Percentiles rank a stretch among this genome's conserved stretches.
Evolutionary conservation across 2,329 filamentous ascomycete genomes (phyloP).

Genomic region (Arthrocladium fulminans): DNA sequence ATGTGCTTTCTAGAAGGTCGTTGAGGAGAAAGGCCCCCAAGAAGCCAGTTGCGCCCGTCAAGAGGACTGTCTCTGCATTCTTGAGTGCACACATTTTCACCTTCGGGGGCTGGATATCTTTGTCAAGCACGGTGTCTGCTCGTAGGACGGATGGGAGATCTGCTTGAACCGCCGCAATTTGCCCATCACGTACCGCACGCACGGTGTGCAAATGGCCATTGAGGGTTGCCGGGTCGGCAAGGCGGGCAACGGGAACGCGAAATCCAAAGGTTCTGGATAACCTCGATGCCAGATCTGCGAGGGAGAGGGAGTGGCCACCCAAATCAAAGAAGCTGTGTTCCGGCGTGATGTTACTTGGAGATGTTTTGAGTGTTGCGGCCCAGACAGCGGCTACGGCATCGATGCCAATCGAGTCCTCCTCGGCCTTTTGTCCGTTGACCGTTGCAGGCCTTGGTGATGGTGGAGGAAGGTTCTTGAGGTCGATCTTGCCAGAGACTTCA

Average conservation of each 20-base stretch:
- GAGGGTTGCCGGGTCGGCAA: conserved; percentile 63
- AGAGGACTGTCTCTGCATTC: conserved; percentile 58
- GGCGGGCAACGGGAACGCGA: conserved; percentile 59
- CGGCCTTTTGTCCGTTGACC: conserved; percentile 30
- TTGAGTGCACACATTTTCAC: conserved; percentile 50
- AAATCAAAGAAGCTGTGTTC: conserved; percentile 75
- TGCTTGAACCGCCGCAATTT: conserved; percentile 65
- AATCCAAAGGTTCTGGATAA: conserved; percentile 64
- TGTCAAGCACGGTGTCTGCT: conserved; percentile 57
- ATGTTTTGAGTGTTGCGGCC: conserved; percentile 61
- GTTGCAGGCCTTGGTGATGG: conserved; percentile 41
- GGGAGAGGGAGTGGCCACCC: conserved; percentile 66
- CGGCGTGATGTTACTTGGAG: conserved; percentile 51
- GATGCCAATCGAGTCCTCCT: conserved; percentile 56
- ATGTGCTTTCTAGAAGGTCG: conserved; percentile 58
- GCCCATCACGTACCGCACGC: conserved; percentile 60
- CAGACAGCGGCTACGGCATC: conserved; percentile 63
- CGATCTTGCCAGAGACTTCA: conserved; percentile 69
- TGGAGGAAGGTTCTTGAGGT: conserved; percentile 64
- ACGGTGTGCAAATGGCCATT: conserved; percentile 64
- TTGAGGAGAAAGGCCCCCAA: conserved; percentile 66
- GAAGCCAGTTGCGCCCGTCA: conserved; percentile 70
- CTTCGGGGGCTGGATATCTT: conserved; percentile 55
- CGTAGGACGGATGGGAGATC: conserved; percentile 62
- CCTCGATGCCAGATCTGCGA: conserved; percentile 67